Conservation (phyloP, 495 filamentous ascomycete genomes). For the Rusavskia elegans region DNA sequence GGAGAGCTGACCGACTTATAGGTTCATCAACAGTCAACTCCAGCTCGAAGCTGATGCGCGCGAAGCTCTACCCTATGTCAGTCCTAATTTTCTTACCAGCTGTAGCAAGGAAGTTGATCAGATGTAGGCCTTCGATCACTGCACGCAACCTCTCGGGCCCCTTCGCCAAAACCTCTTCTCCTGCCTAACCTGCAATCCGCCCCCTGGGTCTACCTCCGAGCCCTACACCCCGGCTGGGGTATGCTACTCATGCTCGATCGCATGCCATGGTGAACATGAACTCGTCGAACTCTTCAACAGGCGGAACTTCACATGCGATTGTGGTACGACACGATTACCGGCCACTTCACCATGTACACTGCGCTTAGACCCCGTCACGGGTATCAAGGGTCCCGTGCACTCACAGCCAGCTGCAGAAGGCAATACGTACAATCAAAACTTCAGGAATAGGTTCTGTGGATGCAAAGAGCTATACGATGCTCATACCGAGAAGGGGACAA, state of each 20-base stretch:
- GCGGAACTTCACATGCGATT: constrained; percentile 92
- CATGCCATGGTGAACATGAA: constrained; percentile 88
- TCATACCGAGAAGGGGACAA: constrained; percentile 81
- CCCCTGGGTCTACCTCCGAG: constrained; percentile 41
- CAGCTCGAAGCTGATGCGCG: constrained; percentile 87
- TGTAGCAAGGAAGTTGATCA: background rate
- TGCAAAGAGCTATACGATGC: constrained; percentile 78
- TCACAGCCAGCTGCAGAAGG: constrained; percentile 52
- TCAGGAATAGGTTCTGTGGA: constrained; percentile 79
- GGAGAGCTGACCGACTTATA: constrained; percentile 15
- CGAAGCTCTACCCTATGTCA: constrained; percentile 81
- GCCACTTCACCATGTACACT: constrained; percentile 56
- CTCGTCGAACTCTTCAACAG: constrained; percentile 95
- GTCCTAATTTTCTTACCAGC: constrained; percentile 5
- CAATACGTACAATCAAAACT: constrained; percentile 93
- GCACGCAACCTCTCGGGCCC: constrained; percentile 72
- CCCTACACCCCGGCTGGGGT: constrained; percentile 65
- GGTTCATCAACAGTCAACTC: constrained; percentile 79
- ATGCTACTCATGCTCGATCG: constrained; percentile 92
- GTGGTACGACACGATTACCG: constrained; percentile 72
- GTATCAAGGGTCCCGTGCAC: constrained; percentile 56
- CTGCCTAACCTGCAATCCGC: constrained; percentile 84
- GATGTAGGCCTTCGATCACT: constrained; percentile 69
- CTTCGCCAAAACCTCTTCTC: constrained; percentile 78
- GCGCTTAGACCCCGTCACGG: constrained; percentile 56